These are phyloP conservation scores for Trichoderma afroharzianum DNA, from an alignment of 2,329 filamentous ascomycete species.

Conservation along the genomic window DNA sequence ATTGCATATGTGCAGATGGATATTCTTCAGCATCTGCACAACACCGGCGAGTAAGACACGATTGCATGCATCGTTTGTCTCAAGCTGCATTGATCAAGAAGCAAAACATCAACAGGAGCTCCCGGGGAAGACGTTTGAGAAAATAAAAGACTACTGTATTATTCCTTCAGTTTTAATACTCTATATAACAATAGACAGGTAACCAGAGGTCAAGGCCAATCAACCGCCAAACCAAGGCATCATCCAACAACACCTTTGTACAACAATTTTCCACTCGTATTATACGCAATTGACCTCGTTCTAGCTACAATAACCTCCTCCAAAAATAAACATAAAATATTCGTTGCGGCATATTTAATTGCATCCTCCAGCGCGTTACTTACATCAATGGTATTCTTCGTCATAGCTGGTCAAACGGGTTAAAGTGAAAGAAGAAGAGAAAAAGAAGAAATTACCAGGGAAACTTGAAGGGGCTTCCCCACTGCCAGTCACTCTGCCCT, in stretches of 20 bases:
- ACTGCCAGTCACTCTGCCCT: neutral
- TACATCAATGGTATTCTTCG: constrained; percentile 16
- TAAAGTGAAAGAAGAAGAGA: neutral
- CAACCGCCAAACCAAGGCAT: neutral
- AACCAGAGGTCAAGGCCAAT: neutral
- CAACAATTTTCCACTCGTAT: neutral
- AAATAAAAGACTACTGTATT: neutral
- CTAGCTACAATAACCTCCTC: neutral
- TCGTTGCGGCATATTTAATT: constrained; percentile 4
- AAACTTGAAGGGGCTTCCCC: neutral
- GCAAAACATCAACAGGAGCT: neutral
- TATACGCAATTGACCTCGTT: constrained; percentile 6
- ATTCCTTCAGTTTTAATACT: neutral
- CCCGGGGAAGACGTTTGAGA: neutral
- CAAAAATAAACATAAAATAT: neutral
- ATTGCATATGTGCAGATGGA: neutral
- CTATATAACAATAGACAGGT: neutral
- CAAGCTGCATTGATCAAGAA: neutral
- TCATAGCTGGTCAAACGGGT: constrained; percentile 5
- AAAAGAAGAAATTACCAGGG: neutral
- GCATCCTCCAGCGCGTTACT: constrained; percentile 10
- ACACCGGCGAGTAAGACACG: neutral
- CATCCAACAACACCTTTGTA: neutral
- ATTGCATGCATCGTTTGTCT: neutral
- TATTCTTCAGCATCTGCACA: neutral